These are phyloP conservation scores for Cucurbita ficifolia DNA, from an alignment of 306 rosid genomes.

Conservation along the genomic window DNA sequence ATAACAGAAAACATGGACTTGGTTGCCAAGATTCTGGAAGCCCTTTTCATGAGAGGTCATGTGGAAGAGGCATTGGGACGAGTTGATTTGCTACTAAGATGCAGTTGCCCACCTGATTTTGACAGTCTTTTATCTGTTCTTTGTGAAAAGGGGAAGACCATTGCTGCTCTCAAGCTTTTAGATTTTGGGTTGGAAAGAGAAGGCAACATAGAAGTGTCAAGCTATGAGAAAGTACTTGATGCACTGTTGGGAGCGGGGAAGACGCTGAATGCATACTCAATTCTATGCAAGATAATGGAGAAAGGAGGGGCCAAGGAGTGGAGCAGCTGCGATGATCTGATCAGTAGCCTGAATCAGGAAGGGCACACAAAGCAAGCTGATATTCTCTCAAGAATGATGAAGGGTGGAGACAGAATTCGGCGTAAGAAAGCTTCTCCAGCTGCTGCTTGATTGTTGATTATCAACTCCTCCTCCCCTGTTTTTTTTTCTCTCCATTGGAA, in stretches of 20 bases:
- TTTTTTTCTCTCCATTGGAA: background rate
- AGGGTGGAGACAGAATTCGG: slow-evolving; percentile 33
- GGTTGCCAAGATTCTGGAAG: slow-evolving; percentile 71
- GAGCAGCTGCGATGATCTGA: slow-evolving; percentile 52
- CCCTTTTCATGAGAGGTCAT: slow-evolving; percentile 77
- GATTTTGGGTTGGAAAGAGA: slow-evolving; percentile 78
- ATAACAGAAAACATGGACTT: slow-evolving; percentile 69
- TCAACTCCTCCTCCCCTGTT: background rate
- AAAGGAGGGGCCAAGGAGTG: slow-evolving; percentile 59
- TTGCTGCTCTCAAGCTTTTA: slow-evolving; percentile 71
- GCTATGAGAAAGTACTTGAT: slow-evolving; percentile 72
- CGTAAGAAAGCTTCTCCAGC: slow-evolving; percentile 30
- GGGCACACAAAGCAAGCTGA: slow-evolving; percentile 97
- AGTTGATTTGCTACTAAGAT: slow-evolving; percentile 46
- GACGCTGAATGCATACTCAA: slow-evolving; percentile 74
- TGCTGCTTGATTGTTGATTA: slow-evolving; percentile 19
- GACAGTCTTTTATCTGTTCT: slow-evolving; percentile 48
- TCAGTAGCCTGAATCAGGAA: slow-evolving; percentile 59
- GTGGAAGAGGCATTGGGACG: slow-evolving; percentile 88
- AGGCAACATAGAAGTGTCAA: slow-evolving; percentile 36
- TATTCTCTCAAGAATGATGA: slow-evolving; percentile 64
- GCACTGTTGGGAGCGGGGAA: slow-evolving; percentile 61
- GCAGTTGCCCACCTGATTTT: slow-evolving; percentile 42
- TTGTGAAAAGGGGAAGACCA: slow-evolving; percentile 73
- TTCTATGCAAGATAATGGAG: slow-evolving; percentile 67